Evolutionary conservation across 2,329 filamentous ascomycete species (phyloP).

Genomic region (Didymellaceae sp.): DNA sequence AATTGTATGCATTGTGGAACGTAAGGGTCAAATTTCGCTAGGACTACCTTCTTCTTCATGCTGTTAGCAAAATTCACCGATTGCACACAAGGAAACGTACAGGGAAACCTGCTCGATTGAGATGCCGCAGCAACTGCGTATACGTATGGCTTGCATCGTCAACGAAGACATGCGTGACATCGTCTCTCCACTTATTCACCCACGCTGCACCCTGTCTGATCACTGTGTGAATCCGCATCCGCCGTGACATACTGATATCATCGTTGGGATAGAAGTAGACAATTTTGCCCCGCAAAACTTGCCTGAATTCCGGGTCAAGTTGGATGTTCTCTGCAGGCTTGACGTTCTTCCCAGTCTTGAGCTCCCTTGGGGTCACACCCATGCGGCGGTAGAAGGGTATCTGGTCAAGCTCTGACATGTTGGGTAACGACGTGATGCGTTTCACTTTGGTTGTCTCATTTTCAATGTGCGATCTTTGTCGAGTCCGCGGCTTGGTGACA

Average conservation of each 20-base stretch:
- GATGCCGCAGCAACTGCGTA: conserved; percentile 64
- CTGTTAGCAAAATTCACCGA: not conserved
- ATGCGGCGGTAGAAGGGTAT: conserved; percentile 36
- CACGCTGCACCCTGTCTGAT: conserved; percentile 71
- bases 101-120: conserved; percentile 59
- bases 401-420: conserved; percentile 19
- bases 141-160: conserved; percentile 70
- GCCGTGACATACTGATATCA: conserved; percentile 71
- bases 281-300: conserved; percentile 43
- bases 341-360: conserved; percentile 37
- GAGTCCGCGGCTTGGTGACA: conserved; percentile 12
- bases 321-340: conserved; percentile 41
- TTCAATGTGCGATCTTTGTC: not conserved
- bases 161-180: conserved; percentile 79
- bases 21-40: conserved; percentile 58
- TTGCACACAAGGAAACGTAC: conserved; percentile 43
- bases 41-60: conserved; percentile 49
- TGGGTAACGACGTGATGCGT: conserved; percentile 31
- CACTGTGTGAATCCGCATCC: conserved; percentile 75
- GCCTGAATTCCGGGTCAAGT: conserved; percentile 40
- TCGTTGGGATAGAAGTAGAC: conserved; percentile 79
- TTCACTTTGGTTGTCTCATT: conserved; percentile 24
- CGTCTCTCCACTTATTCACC: conserved; percentile 61
- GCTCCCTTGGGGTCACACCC: conserved; percentile 40
- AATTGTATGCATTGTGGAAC: conserved; percentile 53